Percentiles rank a stretch among this genome's conserved stretches.
phyloP scores from a whole-genome alignment of 805 yeast genomes.

The Debaryomyces prosopidis region DNA sequence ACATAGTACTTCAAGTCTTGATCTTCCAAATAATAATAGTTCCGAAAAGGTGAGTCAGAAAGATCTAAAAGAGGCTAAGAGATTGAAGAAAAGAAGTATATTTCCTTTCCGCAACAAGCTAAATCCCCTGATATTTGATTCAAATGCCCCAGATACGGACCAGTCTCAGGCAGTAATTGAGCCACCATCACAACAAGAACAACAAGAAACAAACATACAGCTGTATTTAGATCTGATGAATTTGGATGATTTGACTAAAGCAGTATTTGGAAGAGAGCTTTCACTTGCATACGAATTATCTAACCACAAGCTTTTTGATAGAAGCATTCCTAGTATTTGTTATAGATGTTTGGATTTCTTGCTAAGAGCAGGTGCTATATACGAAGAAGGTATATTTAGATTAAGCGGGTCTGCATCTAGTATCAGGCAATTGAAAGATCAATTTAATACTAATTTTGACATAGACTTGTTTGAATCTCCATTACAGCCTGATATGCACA shows the following conservation, averaged over 20 bases:
- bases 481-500: slow-evolving; percentile 69
- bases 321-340: slow-evolving; percentile 70
- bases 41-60: not conserved
- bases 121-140: slow-evolving; percentile 1
- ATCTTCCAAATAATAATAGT: slow-evolving; percentile 6
- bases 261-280: slow-evolving; percentile 67
- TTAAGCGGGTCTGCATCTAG: slow-evolving; percentile 84
- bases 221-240: slow-evolving; percentile 36
- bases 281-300: slow-evolving; percentile 54
- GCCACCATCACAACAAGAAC: not conserved
- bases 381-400: slow-evolving; percentile 89
- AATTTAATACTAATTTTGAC: slow-evolving; percentile 68
- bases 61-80: slow-evolving; percentile 40
- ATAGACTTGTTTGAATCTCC: slow-evolving; percentile 56
- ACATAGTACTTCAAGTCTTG: slow-evolving; percentile 6
- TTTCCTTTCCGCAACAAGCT: slow-evolving; percentile 53
- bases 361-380: slow-evolving; percentile 64
- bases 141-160: slow-evolving; percentile 1
- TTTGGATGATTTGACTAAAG: slow-evolving; percentile 34
- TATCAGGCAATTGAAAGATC: slow-evolving; percentile 66
- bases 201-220: slow-evolving; percentile 20
- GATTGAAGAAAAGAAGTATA: slow-evolving; percentile 54
- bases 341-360: slow-evolving; percentile 73
- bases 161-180: not conserved
- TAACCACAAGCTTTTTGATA: slow-evolving; percentile 44